Conservation (phyloP, 495 filamentous ascomycete species). For the Xylaria intraflava region DNA sequence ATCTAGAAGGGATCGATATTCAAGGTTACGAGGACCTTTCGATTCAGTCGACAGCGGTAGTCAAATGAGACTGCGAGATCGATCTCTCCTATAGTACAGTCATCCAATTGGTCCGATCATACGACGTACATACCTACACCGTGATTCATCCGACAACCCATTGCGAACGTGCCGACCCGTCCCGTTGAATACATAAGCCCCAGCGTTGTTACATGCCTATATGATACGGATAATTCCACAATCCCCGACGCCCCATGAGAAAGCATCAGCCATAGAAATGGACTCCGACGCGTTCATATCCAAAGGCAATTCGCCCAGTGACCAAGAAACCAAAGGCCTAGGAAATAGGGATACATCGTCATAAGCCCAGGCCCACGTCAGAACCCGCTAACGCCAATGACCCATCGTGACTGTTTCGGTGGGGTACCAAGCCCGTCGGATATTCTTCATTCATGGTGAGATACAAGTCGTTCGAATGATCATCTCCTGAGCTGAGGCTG, state of each 20-base stretch:
- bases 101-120: too few relatives aligned
- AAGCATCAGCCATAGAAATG: neutral
- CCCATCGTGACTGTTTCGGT: constrained; percentile 25
- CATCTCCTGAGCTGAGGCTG: constrained; percentile 55
- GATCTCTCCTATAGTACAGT: too few relatives aligned
- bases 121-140: too few relatives aligned
- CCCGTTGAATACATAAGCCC: too few relatives aligned
- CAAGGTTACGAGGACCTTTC: too few relatives aligned
- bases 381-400: constrained; percentile 38
- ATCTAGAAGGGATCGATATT: too few relatives aligned
- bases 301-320: neutral
- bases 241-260: neutral
- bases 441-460: constrained; percentile 32
- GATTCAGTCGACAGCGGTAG: too few relatives aligned
- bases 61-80: too few relatives aligned
- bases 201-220: neutral
- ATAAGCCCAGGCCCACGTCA: constrained; percentile 36
- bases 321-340: neutral
- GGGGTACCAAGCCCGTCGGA: constrained; percentile 20
- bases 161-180: too few relatives aligned
- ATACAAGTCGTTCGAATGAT: constrained; percentile 34
- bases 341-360: constrained; percentile 2
- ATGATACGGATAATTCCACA: neutral
- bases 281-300: neutral
- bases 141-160: too few relatives aligned